Evolutionary conservation across 2,329 filamentous ascomycete species (phyloP), one percentile per base, ranked within the genome.

Genomic region (Ophiostoma piceae): DNA sequence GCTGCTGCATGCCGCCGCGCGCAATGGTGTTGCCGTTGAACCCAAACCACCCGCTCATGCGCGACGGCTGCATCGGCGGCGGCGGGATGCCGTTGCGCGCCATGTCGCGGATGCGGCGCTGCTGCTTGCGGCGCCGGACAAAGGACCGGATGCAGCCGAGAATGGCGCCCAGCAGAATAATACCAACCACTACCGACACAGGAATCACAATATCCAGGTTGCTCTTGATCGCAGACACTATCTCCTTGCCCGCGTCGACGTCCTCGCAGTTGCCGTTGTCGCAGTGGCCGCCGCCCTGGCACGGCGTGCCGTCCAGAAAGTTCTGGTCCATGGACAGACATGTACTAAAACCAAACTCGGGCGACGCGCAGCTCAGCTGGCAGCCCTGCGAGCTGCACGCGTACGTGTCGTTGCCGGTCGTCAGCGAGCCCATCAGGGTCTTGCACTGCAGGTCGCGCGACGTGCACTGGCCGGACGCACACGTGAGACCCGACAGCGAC

Each of bases 381-480:
- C 95, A 99, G 67, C 88, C 89, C 47, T 84, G 84, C 69, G 82
- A 83, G 73, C 90, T 87, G 79, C 95, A 99, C 11, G 94, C 90
- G 75, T 87, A 88, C 1, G 92, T 96, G 75, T 92, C 87, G 80
- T 93, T 94, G 77, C 85, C 86, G 70, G 86, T 84, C 72, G 89
- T 90, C 72, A 90, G 86, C 37, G 85, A 87, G 47, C 92, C 93
- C 84, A 97, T 91, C 66, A 96, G 84, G 12, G 88, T 90, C 78
- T 90, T 89, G 82, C 95, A 99, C 80, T 99, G 95, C 76, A 89
- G 85, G 78, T 97, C 88, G 73, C 95, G 89, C 68, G 91, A 95
- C 3, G 95, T 99, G 79, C 95, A 99, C 79, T 98, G 94, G 14
- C 95, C 95, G 65, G 91, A 94, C 39, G 95, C 92, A 77, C 95